phyloP scores from a whole-genome alignment of 75 land plant genomes.

The Azolla pinnata region DNA sequence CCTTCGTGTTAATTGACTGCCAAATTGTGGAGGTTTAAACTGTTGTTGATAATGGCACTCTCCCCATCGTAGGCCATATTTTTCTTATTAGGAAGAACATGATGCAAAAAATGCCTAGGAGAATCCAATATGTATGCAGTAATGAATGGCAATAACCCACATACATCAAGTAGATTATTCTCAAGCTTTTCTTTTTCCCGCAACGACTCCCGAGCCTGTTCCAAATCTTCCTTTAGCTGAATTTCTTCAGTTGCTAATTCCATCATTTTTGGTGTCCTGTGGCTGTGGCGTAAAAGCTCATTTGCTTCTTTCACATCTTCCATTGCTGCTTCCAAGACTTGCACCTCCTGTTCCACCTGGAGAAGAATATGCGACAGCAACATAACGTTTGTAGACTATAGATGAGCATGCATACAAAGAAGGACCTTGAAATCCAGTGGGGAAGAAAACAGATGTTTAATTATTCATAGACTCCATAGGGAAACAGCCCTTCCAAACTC shows the following conservation, averaged over 20 bases:
- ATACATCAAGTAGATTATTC: constrained; percentile 3
- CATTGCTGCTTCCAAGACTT: constrained; percentile 7
- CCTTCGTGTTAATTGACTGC: too few species aligned
- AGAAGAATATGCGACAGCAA: too few species aligned
- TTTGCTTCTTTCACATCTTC: constrained; percentile 19
- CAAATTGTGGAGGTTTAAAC: too few species aligned
- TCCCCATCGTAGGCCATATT: too few species aligned
- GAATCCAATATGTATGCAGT: too few species aligned
- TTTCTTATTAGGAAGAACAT: too few species aligned
- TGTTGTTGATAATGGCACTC: too few species aligned
- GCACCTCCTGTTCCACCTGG: constrained; percentile 13
- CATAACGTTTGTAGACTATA: background rate
- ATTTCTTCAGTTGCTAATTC: constrained; percentile 8
- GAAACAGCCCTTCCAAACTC: too few species aligned
- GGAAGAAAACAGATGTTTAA: too few species aligned
- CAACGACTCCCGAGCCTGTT: constrained; percentile 1
- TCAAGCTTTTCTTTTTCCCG: constrained; percentile 1
- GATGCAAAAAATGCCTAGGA: too few species aligned
- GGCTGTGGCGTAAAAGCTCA: constrained; percentile 12
- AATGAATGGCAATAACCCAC: background rate
- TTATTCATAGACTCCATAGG: too few species aligned
- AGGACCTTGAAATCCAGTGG: background rate
- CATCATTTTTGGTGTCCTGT: constrained; percentile 9
- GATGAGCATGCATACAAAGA: background rate
- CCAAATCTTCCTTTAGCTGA: constrained; percentile 4